These are phyloP conservation scores for Eucalyptus shirleyi DNA, from an alignment of 345 rosid species.

Conservation along the genomic window DNA sequence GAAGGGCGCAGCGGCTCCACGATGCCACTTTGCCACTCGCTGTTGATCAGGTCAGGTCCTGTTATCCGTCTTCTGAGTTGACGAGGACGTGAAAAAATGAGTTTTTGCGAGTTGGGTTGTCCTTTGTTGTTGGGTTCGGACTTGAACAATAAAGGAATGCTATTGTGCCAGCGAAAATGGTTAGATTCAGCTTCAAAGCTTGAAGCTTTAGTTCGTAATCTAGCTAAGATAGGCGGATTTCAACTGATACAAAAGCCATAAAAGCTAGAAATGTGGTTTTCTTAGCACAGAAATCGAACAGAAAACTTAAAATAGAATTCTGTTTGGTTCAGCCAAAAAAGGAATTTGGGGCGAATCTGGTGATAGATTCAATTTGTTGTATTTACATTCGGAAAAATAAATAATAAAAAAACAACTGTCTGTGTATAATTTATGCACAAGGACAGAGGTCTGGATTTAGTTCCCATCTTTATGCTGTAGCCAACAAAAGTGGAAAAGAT, in stretches of 20 bases:
- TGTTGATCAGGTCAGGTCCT: background rate
- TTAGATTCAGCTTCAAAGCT: background rate
- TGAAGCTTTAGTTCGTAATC: background rate
- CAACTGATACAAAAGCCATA: background rate
- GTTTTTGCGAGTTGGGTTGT: background rate
- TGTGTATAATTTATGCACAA: background rate
- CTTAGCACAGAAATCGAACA: background rate
- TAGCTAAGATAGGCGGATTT: background rate
- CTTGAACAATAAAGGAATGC: background rate
- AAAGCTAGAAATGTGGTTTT: background rate
- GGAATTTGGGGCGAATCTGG: background rate
- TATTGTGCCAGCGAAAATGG: background rate
- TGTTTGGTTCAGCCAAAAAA: background rate
- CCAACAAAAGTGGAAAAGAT: no score
- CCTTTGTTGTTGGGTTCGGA: background rate
- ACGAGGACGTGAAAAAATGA: background rate
- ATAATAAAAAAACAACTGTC: background rate
- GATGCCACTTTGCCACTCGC: slow-evolving; percentile 1
- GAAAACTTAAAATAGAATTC: background rate
- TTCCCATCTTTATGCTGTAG: no score
- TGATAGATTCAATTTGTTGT: background rate
- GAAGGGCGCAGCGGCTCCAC: background rate
- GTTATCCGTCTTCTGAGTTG: background rate
- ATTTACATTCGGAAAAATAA: background rate
- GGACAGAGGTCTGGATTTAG: no score